Evolutionary conservation across 345 rosid species (phyloP).

Genomic region (Isatis tinctoria): DNA sequence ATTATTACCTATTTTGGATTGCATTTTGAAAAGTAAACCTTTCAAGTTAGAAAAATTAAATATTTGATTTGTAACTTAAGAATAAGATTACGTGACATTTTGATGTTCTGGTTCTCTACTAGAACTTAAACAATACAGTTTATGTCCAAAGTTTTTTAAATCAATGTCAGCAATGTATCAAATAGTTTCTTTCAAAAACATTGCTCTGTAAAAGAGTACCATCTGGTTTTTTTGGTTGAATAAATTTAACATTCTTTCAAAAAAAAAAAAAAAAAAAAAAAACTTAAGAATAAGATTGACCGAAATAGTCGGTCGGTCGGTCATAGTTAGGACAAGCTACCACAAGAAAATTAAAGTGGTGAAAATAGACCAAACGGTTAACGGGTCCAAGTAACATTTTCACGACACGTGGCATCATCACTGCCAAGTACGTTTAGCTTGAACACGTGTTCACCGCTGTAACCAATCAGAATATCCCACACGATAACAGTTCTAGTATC

Average conservation of each 20-base stretch:
- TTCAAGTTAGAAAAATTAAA: neutral
- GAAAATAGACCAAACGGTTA: conserved; percentile 7
- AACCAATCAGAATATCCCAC: conserved; percentile 20
- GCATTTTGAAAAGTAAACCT: neutral
- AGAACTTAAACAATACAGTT: no score
- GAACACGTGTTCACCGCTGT: neutral
- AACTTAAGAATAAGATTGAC: neutral
- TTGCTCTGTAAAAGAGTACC: no score
- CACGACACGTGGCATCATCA: neutral
- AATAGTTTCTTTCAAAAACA: no score
- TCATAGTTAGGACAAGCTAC: conserved; percentile 17
- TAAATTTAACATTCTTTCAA: no score
- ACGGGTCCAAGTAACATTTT: neutral
- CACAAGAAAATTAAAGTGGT: neutral
- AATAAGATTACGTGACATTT: no score
- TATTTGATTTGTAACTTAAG: neutral
- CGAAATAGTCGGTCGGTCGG: conserved; percentile 25
- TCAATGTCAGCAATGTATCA: no score
- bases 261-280: no score
- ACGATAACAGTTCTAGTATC: neutral
- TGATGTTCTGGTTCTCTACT: no score
- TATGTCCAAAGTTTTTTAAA: no score
- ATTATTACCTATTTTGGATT: neutral
- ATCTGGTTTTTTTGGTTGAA: no score
- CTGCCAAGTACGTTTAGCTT: neutral